Base-by-base conservation (phyloP, 108 stramenopile genomes). In the Skeletonema tropicum region DNA sequence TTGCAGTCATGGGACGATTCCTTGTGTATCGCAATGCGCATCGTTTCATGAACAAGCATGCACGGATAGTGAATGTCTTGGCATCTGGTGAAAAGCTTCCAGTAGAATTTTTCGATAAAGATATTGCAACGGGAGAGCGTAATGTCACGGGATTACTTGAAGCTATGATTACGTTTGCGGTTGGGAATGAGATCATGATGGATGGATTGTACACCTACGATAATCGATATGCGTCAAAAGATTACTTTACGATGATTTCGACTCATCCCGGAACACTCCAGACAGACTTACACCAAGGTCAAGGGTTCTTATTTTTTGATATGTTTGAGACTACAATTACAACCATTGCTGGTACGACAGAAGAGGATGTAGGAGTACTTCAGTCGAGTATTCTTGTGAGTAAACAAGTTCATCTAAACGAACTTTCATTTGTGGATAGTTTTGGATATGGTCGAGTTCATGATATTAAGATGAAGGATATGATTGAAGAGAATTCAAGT, bases 151-250 rank as follows among this genome's bases (percentile, higher is more conserved):
- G 64, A 17, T 66, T 73, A 31, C 29, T 65, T 25, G 72, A 73
- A 19, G 63, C 55, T 21, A 49, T 73, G 9, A 15, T 73, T 2
- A 73, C 64, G 8, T 73, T 64, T 49, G 78, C 65, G 10, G 11
- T 79, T 7, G 72, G 59, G n/a, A 79, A 74, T 33, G 73, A 79
- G 32, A 46, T 79, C 21, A 79, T 79, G 72, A 33, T 79, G 23
- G 66, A 61, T 23, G 39, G 58, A 46, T 45, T 79, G 52, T 59
- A 38, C 7, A 35, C 41, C 23, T 14, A 65, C 29, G 73, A 74
- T 35, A 38, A 71, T 11, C 31, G 63, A 0, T 57, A 26, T 60
- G 35, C 35, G 4, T 23, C 55, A 8, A 74, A 30, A 14, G 45
- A 26, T 1, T n/a, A 31, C 21, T 60, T 69, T 62, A 73, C 78